phyloP scores from a whole-genome alignment of 139 green algal genomes.

The Picochlorum costavermella region DNA sequence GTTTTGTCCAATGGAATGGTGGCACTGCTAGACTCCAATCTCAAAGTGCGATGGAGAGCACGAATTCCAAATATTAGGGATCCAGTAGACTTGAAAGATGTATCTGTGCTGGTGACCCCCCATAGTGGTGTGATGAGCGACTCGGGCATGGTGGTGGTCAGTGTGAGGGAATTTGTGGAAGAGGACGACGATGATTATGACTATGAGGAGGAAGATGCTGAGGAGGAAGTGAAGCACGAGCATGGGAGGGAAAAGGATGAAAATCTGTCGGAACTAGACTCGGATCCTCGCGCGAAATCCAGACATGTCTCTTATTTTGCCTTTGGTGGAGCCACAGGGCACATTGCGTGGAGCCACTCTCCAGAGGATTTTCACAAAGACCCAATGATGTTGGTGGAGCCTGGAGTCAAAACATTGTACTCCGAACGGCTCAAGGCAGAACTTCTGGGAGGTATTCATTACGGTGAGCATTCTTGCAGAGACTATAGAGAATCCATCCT shows the following conservation, averaged over 20 bases:
- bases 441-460: slow-evolving; percentile 57
- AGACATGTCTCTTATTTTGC: slow-evolving; percentile 87
- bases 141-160: slow-evolving; percentile 75
- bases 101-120: slow-evolving; percentile 66
- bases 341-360: slow-evolving; percentile 70
- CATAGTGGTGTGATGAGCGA: slow-evolving; percentile 55
- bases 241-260: slow-evolving; percentile 7
- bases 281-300: slow-evolving; percentile 10
- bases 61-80: slow-evolving; percentile 30
- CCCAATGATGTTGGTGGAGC: slow-evolving; percentile 40
- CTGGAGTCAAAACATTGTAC: slow-evolving; percentile 31
- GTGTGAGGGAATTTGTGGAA: slow-evolving; percentile 30
- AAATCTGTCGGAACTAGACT: slow-evolving; percentile 9
- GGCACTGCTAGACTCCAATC: slow-evolving; percentile 92
- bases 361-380: slow-evolving; percentile 65
- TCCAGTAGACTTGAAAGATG: slow-evolving; percentile 57
- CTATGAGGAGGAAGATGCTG: slow-evolving; percentile 17
- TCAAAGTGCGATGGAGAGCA: slow-evolving; percentile 77
- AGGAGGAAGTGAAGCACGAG: slow-evolving; percentile 8
- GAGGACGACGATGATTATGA: slow-evolving; percentile 2
- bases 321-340: slow-evolving; percentile 65
- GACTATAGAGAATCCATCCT: slow-evolving; percentile 85
- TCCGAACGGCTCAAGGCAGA: slow-evolving; percentile 33
- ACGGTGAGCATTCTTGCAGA: slow-evolving; percentile 82
- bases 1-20: slow-evolving; percentile 73